Evolutionary conservation across 768 basidiomycete genomes (phyloP).

Genomic region (Leccinum uliginosum): DNA sequence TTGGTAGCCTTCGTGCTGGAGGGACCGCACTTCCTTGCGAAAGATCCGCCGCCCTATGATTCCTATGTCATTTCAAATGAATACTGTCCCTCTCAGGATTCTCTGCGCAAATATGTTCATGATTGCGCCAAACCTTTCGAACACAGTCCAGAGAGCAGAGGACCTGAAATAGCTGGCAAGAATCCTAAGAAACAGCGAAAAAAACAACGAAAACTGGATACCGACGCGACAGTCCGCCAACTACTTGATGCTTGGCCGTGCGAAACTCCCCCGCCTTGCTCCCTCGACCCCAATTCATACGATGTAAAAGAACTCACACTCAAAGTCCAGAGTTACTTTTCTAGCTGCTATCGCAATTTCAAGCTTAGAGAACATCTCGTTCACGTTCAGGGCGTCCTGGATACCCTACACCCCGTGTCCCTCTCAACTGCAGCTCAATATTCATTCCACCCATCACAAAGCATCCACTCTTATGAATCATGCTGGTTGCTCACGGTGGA

Average conservation of each 20-base stretch:
- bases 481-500: not conserved
- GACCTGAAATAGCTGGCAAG: not conserved
- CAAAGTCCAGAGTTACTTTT: conserved; percentile 2
- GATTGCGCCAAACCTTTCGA: not conserved
- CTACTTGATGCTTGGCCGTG: not conserved
- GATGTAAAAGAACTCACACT: not conserved
- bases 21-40: conserved; percentile 1
- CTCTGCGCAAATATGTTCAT: not conserved
- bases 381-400: not conserved
- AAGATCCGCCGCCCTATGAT: conserved; percentile 14
- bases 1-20: conserved; percentile 31
- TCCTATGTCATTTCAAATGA: conserved; percentile 10
- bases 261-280: not conserved
- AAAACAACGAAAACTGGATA: conserved; percentile 2
- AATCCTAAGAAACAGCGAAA: not conserved
- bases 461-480: not conserved
- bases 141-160: conserved; percentile 9
- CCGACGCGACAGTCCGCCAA: not conserved
- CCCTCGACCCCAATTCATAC: conserved; percentile 1
- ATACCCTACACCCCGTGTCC: not conserved
- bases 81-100: not conserved
- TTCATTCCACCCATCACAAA: not conserved
- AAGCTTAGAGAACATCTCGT: conserved; percentile 11
- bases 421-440: not conserved
- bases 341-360: conserved; percentile 14